Base-by-base conservation (phyloP, 306 rosid genomes). In the Lathyrus oleraceus region DNA sequence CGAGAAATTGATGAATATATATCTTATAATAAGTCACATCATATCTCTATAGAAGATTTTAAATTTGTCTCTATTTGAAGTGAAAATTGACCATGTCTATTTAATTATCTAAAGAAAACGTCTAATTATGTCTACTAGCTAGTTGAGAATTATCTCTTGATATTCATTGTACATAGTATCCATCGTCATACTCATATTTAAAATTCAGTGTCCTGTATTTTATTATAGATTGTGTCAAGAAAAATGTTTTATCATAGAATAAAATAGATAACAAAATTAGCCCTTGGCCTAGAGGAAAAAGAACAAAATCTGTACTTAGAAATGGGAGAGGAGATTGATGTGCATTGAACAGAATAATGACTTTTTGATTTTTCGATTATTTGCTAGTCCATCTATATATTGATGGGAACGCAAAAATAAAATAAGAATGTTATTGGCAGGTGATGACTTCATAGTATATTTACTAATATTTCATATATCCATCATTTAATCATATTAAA, bases 381-480 rank as follows among this genome's bases (percentile, higher is more conserved):
- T 32, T 32, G 9, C 8, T 32, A 32, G 5, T 27, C 3, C n/a
- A n/a, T n/a, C n/a, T n/a, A 27, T 4, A 27, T 27, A 27, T 27
- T 0, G 3, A 27, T 27, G 30, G 35, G 4, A 30, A 5, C 7
- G 15, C n/a, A 59, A 28, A 60, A 66, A 14, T 66, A 60, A 73
- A 30, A 16, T 20, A 19, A 67, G 56, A 67, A 61, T 65, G 74
- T 75, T 20, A 65, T 40, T 78, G 76, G 71, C 86, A 82, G 71
- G 52, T 79, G 83, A 82, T 79, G 83, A 82, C 81, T 61, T 82
- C 81, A 79, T 54, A 79, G 7, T 47, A 71, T 79, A 67, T 66
- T 74, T 35, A 13, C 9, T 19, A 44, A 70, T 72, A 78, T 82
- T 65, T 65, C 25, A 52, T 53, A 42, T 44, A 13, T 44, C 15